Evolutionary conservation across 1,139 yeast species (phyloP).

Genomic region (Groenewaldozyma auringiensis): DNA sequence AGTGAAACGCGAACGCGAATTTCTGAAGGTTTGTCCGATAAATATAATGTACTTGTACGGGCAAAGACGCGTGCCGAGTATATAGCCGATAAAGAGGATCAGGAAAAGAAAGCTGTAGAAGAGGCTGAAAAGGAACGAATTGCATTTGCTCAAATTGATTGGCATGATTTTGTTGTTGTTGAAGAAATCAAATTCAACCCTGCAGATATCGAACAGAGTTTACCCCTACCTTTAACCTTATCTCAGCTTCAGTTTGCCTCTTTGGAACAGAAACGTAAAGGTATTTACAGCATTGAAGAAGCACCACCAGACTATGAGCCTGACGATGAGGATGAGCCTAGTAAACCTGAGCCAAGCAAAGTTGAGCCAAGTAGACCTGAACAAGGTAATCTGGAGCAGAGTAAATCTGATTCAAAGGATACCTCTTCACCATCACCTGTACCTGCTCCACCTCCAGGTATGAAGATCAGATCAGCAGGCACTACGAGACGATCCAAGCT

Average conservation of each 20-base stretch:
- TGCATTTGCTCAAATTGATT: constrained; percentile 71
- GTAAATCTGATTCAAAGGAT: constrained; percentile 4
- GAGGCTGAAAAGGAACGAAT: constrained; percentile 36
- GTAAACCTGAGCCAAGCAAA: constrained; percentile 3
- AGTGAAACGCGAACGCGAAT: constrained; percentile 19
- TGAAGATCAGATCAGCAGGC: constrained; percentile 65
- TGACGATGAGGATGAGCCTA: constrained; percentile 7
- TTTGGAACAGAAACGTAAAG: constrained; percentile 40
- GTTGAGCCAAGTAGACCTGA: not conserved
- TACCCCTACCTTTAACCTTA: constrained; percentile 54
- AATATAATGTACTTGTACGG: constrained; percentile 38
- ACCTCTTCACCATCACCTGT: constrained; percentile 10
- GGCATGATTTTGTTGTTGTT: constrained; percentile 75
- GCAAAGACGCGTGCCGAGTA: constrained; percentile 56
- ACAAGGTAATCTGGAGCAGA: not conserved
- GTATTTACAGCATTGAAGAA: constrained; percentile 30
- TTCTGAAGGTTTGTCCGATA: constrained; percentile 23
- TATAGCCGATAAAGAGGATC: constrained; percentile 35
- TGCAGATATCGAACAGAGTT: constrained; percentile 53
- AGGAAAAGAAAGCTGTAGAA: constrained; percentile 29
- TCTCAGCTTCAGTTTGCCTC: constrained; percentile 57
- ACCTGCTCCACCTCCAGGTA: constrained; percentile 31
- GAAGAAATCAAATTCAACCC: constrained; percentile 63
- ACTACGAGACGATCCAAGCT: constrained; percentile 47
- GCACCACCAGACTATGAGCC: constrained; percentile 33